These are phyloP conservation scores for Elsinoe australis DNA, from an alignment of 2,329 filamentous ascomycete species.

Conservation along the genomic window DNA sequence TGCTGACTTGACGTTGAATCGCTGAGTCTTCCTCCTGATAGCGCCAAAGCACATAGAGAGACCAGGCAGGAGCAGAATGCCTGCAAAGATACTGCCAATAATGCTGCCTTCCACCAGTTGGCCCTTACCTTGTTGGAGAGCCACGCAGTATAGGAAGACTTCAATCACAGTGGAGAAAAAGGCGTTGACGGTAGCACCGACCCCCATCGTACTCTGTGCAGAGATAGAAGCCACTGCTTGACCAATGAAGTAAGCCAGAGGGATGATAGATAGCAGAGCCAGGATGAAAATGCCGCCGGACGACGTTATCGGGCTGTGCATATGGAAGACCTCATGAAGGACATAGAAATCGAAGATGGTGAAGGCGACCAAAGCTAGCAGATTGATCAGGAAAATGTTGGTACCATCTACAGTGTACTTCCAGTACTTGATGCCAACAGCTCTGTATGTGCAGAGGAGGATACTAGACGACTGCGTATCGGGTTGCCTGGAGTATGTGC, in stretches of 20 bases:
- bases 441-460: slow-evolving; percentile 91
- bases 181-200: slow-evolving; percentile 93
- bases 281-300: slow-evolving; percentile 80
- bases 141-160: slow-evolving; percentile 94
- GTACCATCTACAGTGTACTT: slow-evolving; percentile 98
- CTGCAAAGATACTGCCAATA: slow-evolving; percentile 94
- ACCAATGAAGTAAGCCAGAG: slow-evolving; percentile 94
- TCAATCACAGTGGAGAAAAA: slow-evolving; percentile 98
- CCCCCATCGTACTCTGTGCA: slow-evolving; percentile 94
- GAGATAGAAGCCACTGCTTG: slow-evolving; percentile 98
- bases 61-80: slow-evolving; percentile 87
- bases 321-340: slow-evolving; percentile 58
- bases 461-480: slow-evolving; percentile 74
- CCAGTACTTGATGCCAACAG: slow-evolving; percentile 92
- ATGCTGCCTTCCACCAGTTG: slow-evolving; percentile 93
- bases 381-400: slow-evolving; percentile 97
- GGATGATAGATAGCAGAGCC: slow-evolving; percentile 85
- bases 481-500: slow-evolving; percentile 61
- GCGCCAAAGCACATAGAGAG: slow-evolving; percentile 98
- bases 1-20: slow-evolving; percentile 93
- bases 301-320: slow-evolving; percentile 68
- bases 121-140: slow-evolving; percentile 83
- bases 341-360: slow-evolving; percentile 90
- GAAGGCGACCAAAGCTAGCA: slow-evolving; percentile 88
- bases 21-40: slow-evolving; percentile 93